Percentiles rank a stretch among this genome's conserved stretches.
These are phyloP conservation scores for Neurospora sp. DNA, from an alignment of 495 filamentous ascomycete species.

Conservation along the genomic window DNA sequence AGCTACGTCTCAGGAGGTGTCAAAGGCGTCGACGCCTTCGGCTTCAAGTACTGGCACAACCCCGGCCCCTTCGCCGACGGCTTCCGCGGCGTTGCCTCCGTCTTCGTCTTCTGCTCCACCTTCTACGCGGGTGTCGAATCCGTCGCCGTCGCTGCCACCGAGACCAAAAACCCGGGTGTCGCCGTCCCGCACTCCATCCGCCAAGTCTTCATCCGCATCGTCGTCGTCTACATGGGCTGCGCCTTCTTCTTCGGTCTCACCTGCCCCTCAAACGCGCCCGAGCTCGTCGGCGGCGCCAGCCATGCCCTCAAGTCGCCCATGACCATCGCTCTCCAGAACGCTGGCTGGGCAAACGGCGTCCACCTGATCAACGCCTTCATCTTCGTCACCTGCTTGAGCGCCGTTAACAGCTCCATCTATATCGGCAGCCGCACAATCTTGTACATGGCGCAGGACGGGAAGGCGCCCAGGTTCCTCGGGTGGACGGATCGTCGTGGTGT, in stretches of 20 bases:
- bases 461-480: conserved; percentile 56
- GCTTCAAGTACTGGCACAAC: conserved; percentile 58
- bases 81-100: conserved; percentile 50
- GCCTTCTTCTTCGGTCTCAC: conserved; percentile 63
- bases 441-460: conserved; percentile 54
- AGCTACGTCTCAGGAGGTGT: conserved; percentile 42
- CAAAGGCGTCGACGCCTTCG: conserved; percentile 35
- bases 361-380: conserved; percentile 66
- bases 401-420: conserved; percentile 60
- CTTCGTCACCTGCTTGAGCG: conserved; percentile 57
- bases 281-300: conserved; percentile 37
- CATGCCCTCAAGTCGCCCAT: conserved; percentile 46
- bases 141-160: conserved; percentile 63
- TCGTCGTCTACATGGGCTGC: conserved; percentile 63
- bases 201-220: conserved; percentile 66
- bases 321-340: conserved; percentile 50
- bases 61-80: conserved; percentile 58
- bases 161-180: conserved; percentile 60
- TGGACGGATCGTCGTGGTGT: conserved; percentile 54
- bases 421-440: conserved; percentile 55
- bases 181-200: conserved; percentile 63
- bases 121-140: conserved; percentile 69
- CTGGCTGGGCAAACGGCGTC: conserved; percentile 42
- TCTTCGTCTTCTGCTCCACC: conserved; percentile 56
- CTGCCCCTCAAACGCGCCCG: conserved; percentile 37